phyloP scores from a whole-genome alignment of 2,329 filamentous ascomycete species.

The Myotisia sp. region DNA sequence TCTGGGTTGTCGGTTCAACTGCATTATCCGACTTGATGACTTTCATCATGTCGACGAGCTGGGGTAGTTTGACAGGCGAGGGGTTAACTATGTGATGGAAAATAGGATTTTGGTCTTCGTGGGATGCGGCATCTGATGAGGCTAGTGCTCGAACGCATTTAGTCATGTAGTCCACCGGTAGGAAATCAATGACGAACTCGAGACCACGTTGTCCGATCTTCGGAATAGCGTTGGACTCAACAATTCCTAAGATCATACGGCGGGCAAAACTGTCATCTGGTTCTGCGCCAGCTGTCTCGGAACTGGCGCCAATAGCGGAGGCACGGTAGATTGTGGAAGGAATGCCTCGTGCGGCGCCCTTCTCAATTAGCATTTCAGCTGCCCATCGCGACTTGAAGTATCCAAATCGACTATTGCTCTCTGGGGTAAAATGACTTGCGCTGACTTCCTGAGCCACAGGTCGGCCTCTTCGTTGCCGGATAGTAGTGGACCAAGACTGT shows the following conservation, averaged over 20 bases:
- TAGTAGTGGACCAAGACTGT: constrained; percentile 6
- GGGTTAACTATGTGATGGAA: constrained; percentile 9
- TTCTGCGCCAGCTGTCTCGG: constrained; percentile 1
- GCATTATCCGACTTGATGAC: constrained; percentile 1
- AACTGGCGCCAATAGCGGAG: constrained; percentile 6
- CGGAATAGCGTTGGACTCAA: constrained; percentile 5
- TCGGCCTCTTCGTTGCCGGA: constrained; percentile 2
- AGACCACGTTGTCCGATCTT: constrained; percentile 4
- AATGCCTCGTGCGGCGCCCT: constrained; percentile 4
- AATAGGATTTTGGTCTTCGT: constrained; percentile 1
- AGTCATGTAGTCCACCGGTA: constrained; percentile 8
- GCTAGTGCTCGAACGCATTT: constrained; percentile 4
- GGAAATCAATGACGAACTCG: constrained; percentile 7
- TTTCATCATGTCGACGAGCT: constrained; percentile 5
- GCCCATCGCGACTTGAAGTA: constrained; percentile 9
- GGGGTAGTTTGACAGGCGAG: constrained; percentile 1
- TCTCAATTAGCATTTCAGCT: constrained; percentile 7
- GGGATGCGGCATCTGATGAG: background rate
- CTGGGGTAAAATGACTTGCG: constrained; percentile 5
- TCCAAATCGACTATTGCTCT: constrained; percentile 4
- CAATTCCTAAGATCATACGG: constrained; percentile 6
- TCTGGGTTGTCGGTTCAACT: constrained; percentile 1
- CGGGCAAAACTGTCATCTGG: constrained; percentile 8
- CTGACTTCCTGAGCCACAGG: constrained; percentile 5
- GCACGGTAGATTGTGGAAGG: constrained; percentile 7